A percentile compares a stretch with the other conserved stretches of the same genome.
phyloP scores from a whole-genome alignment of 495 filamentous ascomycete genomes.

The Penicillium odoratum region DNA sequence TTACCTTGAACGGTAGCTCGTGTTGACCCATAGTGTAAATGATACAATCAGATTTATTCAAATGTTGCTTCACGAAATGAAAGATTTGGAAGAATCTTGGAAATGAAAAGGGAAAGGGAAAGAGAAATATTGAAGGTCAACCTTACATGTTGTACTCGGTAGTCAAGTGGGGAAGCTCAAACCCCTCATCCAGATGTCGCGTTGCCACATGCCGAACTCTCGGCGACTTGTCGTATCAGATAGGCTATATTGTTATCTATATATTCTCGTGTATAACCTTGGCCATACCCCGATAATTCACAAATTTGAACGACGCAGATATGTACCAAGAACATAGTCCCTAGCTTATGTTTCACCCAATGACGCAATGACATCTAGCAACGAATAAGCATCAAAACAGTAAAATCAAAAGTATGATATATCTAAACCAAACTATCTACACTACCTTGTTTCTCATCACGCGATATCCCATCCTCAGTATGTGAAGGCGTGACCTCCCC shows the following conservation, averaged over 20 bases:
- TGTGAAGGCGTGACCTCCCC: not conserved
- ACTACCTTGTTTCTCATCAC: slow-evolving; percentile 19
- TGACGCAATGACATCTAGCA: too few relatives aligned
- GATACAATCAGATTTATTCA: too few relatives aligned
- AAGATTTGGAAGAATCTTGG: too few relatives aligned
- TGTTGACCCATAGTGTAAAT: slow-evolving; percentile 35
- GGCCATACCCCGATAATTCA: too few relatives aligned
- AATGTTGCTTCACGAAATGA: too few relatives aligned
- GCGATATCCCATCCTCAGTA: slow-evolving; percentile 7
- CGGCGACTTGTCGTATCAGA: slow-evolving; percentile 9
- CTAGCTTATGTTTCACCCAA: too few relatives aligned
- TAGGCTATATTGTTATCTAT: not conserved
- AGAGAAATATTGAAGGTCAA: not conserved
- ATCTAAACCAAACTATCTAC: slow-evolving; percentile 28
- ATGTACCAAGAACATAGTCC: too few relatives aligned
- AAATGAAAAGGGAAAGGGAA: not conserved
- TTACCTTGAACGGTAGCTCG: slow-evolving; percentile 42
- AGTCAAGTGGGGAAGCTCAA: not conserved
- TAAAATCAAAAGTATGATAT: too few relatives aligned
- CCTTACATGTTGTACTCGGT: not conserved
- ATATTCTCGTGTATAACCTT: too few relatives aligned
- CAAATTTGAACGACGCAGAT: too few relatives aligned
- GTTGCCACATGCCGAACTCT: not conserved
- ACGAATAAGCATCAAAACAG: too few relatives aligned
- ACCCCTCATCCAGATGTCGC: not conserved